Evolutionary conservation across 305 asterid species (phyloP).

Genomic region (Fraxinus greggii): DNA sequence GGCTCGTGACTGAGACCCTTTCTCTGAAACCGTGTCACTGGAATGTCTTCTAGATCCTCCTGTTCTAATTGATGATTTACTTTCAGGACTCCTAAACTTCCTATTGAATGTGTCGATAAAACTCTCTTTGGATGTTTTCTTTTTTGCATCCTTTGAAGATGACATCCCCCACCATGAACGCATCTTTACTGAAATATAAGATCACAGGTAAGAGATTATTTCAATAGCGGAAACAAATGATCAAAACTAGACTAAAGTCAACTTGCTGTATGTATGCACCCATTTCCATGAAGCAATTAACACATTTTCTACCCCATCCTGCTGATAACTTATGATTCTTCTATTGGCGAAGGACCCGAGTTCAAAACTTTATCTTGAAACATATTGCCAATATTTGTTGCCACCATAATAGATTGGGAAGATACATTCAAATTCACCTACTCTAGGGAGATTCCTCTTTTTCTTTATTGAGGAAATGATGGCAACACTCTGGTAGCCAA

Average conservation of each 20-base stretch:
- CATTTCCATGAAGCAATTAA: not conserved
- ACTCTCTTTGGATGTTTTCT: constrained; percentile 76
- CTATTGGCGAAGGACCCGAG: not conserved
- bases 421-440: constrained; percentile 3
- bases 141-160: constrained; percentile 79
- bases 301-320: constrained; percentile 1
- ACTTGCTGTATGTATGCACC: not conserved
- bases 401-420: not conserved
- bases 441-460: not conserved
- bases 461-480: not conserved
- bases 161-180: constrained; percentile 94
- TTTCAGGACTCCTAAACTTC: constrained; percentile 73
- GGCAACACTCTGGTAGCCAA: constrained; percentile 11
- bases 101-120: constrained; percentile 71
- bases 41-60: constrained; percentile 73
- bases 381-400: constrained; percentile 10
- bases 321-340: not conserved
- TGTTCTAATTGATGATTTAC: constrained; percentile 66
- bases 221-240: not conserved
- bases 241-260: not conserved
- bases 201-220: not conserved
- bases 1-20: constrained; percentile 76
- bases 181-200: constrained; percentile 62
- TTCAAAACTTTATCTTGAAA: not conserved
- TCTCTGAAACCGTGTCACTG: constrained; percentile 67